Conservation (phyloP, 1,284 basidiomycete genomes). For the Fomitopsis palustris region DNA sequence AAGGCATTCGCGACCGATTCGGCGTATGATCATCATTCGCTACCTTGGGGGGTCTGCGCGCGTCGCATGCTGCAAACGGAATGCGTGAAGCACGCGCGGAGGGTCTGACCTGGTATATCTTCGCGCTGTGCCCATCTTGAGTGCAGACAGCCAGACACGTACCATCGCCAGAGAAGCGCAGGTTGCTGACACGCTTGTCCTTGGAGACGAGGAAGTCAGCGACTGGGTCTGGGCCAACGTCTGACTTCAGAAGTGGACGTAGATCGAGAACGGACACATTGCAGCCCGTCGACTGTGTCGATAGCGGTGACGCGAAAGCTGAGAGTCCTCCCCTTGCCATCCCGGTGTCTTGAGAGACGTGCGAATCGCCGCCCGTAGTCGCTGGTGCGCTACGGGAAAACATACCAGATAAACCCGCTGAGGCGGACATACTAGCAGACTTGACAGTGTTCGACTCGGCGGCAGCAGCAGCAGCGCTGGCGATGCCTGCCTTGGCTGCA, state of each 20-base stretch:
- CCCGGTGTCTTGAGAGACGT: background rate
- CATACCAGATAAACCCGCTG: slow-evolving; percentile 57
- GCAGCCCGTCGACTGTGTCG: slow-evolving; percentile 23
- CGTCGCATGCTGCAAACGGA: background rate
- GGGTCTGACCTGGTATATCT: slow-evolving; percentile 52
- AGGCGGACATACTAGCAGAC: slow-evolving; percentile 43
- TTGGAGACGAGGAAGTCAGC: slow-evolving; percentile 46
- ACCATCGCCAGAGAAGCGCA: slow-evolving; percentile 62
- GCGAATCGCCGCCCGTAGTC: background rate
- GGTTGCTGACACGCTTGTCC: slow-evolving; percentile 45
- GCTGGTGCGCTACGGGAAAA: slow-evolving; percentile 1
- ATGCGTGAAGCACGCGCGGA: slow-evolving; percentile 26
- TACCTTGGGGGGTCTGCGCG: background rate
- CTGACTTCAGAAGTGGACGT: slow-evolving; percentile 29
- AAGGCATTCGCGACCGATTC: background rate
- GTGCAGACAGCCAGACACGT: slow-evolving; percentile 54
- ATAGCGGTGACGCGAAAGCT: background rate
- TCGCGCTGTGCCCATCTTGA: slow-evolving; percentile 57
- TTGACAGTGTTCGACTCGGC: slow-evolving; percentile 9
- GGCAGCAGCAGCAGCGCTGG: slow-evolving; percentile 18
- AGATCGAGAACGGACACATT: slow-evolving; percentile 58
- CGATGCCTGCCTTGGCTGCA: slow-evolving; percentile 35
- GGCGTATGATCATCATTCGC: background rate
- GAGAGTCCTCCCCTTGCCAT: slow-evolving; percentile 1
- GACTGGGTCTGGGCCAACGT: slow-evolving; percentile 30